Evolutionary conservation across 495 filamentous ascomycete genomes (phyloP), one percentile per base, ranked within the genome.

Genomic region (Parathielavia hyrcaniae): DNA sequence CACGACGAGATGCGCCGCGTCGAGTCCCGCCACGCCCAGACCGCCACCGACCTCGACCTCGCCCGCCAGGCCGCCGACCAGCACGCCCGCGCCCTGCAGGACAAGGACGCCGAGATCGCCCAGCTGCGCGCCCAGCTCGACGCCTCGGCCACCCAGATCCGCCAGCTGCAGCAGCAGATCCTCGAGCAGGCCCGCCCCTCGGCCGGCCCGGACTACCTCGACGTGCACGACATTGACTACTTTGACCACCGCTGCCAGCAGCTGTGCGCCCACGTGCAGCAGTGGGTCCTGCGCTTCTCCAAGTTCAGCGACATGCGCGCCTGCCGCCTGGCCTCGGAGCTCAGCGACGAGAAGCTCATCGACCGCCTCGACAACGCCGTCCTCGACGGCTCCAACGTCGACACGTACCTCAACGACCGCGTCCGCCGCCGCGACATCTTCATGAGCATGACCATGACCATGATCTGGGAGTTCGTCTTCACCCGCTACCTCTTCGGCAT

Each of bases 401-500:
- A 97, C 64, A 74, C 74, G 50, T 91, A 91, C 68, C 83, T 98
- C 13, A 79, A 79, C 59, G 95, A 97, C 67, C 86, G 95, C 44
- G 86, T 93, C 52, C 82, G 82, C 58, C 84, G 93, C 50, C 83
- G 90, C 38, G 89, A 96, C 73, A 86, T 97, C 36, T 95, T 97
- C 75, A 96, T 96, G 88, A 91, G 89, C 23, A 88, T 97, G 62
- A 86, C 90, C 61, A 97, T 97, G 90, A 91, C 85, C 45, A 95
- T 98, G 89, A 83, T 97, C 38, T 97, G 90, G 90, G 92, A 97
- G 68, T 96, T 88, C 66, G 85, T 98, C 67, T 98, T 98, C 71
- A 95, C 91, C 12, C 86, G 95, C 55, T 98, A 97, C 67, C 83
- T 98, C 38, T 97, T 98, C 67, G 93, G 95, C 60, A 93, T 97